Conservation (phyloP, 371 early-diverging fungal species). For the Mucor velutinosus region DNA sequence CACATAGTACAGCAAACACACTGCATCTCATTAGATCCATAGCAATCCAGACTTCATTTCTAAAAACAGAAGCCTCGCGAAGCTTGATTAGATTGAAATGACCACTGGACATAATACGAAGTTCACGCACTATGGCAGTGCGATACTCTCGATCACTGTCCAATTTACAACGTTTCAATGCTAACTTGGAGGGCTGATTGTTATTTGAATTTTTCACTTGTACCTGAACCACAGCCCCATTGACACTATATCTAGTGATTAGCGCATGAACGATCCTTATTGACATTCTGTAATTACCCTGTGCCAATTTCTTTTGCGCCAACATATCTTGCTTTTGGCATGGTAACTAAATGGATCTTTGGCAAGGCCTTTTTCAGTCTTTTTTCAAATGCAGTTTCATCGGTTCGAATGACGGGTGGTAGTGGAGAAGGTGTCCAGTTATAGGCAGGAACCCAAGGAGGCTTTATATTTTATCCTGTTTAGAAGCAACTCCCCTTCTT, state of each 20-base stretch:
- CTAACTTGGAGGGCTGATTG: conserved; percentile 17
- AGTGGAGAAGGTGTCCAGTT: conserved; percentile 23
- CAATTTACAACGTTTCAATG: conserved; percentile 48
- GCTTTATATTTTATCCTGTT: conserved; percentile 13
- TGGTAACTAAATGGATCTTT: conserved; percentile 12
- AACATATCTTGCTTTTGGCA: conserved; percentile 19
- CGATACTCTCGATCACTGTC: conserved; percentile 45
- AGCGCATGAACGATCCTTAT: neutral
- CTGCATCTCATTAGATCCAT: conserved; percentile 56
- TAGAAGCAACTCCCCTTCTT: neutral
- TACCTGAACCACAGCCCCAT: conserved; percentile 33
- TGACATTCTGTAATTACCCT: conserved; percentile 10
- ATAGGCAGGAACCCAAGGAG: conserved; percentile 29
- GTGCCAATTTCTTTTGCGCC: conserved; percentile 31
- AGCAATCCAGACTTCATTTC: conserved; percentile 50
- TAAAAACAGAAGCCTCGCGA: conserved; percentile 38
- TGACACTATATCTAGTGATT: conserved; percentile 15
- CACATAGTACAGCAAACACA: conserved; percentile 50
- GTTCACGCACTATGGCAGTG: conserved; percentile 47
- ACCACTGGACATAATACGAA: conserved; percentile 50
- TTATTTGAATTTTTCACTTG: conserved; percentile 8
- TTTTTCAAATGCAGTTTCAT: conserved; percentile 30
- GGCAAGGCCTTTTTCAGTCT: conserved; percentile 25
- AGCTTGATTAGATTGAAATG: conserved; percentile 47
- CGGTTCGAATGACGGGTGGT: conserved; percentile 20